Evolutionary conservation across 306 rosid genomes (phyloP), one percentile per base, ranked within the genome.

Genomic region (Dryas octopetala): DNA sequence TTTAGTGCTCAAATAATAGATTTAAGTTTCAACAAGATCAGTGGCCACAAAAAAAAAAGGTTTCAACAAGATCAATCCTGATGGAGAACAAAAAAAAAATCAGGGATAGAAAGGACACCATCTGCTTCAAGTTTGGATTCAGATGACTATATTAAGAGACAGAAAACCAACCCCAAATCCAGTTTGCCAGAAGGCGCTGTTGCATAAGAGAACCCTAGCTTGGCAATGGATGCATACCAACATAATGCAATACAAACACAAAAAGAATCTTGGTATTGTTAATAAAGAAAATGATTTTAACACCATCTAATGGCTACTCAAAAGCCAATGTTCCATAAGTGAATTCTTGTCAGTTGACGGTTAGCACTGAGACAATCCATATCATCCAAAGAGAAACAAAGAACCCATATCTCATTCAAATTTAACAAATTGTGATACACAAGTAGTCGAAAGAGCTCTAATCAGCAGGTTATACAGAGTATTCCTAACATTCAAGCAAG

Each of bases 91-190:
- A 66, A 80, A 67, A 58, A 58, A 19, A 65, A 8, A 76, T 65
- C 57, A 71, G 80, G 76, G 43, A 23, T 28, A 54, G 71, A 74
- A 75, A 65, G 11, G 53, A 76, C 80, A 76, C 79, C 79, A 57
- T 70, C 78, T 54, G 75, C 74, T 73, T 78, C 53, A 54, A 59
- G 54, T 44, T 58, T 40, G 32, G 71, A 28, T 47, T 47, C 41
- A 14, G 23, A 62, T 40, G 67, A 62, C 67, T 6, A 23, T 8
- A 40, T 3, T 5, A 9, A 62, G 47, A 62, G 48, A 54, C 62
- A 50, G 47, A 17, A 38, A 55, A 44, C 40, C 40, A 41, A 11
- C 43, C 62, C n/a, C 4, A 9, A 19, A 13, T 55, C 14, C 40
- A 14, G 38, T 38, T 64, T 5, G 51, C 64, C 63, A 2, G 26